Percentiles rank a stretch among this genome's conserved stretches.
These are phyloP conservation scores for Lepidium sativum DNA, from an alignment of 345 rosid genomes.

Conservation along the genomic window DNA sequence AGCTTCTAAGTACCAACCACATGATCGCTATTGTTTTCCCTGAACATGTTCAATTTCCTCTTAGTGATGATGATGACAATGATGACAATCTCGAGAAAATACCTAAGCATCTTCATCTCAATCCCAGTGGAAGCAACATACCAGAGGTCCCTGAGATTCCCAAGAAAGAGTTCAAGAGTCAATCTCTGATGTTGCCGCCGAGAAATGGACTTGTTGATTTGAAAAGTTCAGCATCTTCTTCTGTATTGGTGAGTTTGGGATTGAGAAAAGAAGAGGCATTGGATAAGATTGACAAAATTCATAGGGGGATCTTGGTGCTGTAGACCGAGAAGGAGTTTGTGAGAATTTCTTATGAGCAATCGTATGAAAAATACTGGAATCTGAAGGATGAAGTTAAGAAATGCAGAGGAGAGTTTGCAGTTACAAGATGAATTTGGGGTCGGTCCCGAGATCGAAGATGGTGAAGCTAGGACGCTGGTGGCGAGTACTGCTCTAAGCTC, in stretches of 20 bases:
- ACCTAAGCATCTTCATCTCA: conserved; percentile 7
- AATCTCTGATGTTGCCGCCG: conserved; percentile 15
- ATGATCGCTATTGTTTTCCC: conserved; percentile 72
- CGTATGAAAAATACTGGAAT: conserved; percentile 39
- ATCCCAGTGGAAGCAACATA: conserved; percentile 11
- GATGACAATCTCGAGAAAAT: conserved; percentile 9
- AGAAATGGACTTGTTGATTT: conserved; percentile 30
- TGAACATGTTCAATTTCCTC: conserved; percentile 46
- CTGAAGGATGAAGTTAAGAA: conserved; percentile 47
- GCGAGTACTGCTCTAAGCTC: conserved; percentile 67
- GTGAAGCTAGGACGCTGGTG: conserved; percentile 69
- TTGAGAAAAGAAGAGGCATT: conserved; percentile 47
- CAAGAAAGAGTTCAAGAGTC: conserved; percentile 38
- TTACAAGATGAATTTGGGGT: conserved; percentile 72
- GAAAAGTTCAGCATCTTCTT: conserved; percentile 7
- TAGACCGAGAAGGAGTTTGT: conserved; percentile 81
- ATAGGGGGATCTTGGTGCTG: conserved; percentile 51
- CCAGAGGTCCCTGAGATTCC: conserved; percentile 45
- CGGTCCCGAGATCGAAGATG: conserved; percentile 50
- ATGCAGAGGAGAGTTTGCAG: conserved; percentile 45
- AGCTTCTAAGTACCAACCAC: conserved; percentile 61
- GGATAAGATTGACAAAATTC: conserved; percentile 54
- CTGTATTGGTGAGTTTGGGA: conserved; percentile 35
- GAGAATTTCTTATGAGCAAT: conserved; percentile 43
- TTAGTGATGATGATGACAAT: conserved; percentile 31